Percentiles rank a stretch among this genome's conserved stretches.
Evolutionary conservation across 2,329 filamentous ascomycete genomes (phyloP).

Genomic region (Epicoccum nigrum): DNA sequence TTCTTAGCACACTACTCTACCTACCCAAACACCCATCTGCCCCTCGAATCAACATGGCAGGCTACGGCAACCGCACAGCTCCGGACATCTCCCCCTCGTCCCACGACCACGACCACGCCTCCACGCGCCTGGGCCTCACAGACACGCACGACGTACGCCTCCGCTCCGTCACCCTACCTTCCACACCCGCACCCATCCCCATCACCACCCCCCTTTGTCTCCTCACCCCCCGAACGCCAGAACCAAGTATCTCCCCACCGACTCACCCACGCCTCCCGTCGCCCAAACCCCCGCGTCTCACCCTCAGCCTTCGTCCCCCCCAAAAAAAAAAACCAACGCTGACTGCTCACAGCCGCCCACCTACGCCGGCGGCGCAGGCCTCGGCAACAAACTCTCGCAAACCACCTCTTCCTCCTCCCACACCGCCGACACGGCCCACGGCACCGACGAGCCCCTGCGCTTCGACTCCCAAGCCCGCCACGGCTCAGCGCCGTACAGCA

Average conservation of each 20-base stretch:
- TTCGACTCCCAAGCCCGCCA: slow-evolving; percentile 3
- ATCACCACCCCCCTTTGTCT: background rate
- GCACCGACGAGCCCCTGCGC: too few relatives aligned
- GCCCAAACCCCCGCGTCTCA: too few relatives aligned
- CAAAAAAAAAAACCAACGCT: too few relatives aligned
- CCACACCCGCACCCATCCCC: background rate
- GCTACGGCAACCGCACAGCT: slow-evolving; percentile 47
- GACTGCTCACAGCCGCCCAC: slow-evolving; percentile 8
- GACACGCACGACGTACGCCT: slow-evolving; percentile 24
- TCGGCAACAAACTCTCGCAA: slow-evolving; percentile 7
- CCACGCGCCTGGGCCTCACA: slow-evolving; percentile 36
- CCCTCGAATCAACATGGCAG: slow-evolving; percentile 29
- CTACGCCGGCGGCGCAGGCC: slow-evolving; percentile 12
- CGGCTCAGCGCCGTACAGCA: slow-evolving; percentile 34
- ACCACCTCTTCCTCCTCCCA: background rate
- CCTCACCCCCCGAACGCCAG: background rate
- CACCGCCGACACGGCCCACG: too few relatives aligned
- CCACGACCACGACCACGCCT: slow-evolving; percentile 29
- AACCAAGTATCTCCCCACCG: background rate
- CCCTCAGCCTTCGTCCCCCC: too few relatives aligned
- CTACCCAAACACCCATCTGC: too few relatives aligned
- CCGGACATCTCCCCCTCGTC: slow-evolving; percentile 23
- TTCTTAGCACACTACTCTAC: too few relatives aligned
- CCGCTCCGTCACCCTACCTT: background rate
- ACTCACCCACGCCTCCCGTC: too few relatives aligned